Percentiles rank a stretch among this genome's conserved stretches.
These are phyloP conservation scores for Phalaenopsis aphrodite DNA, from an alignment of 106 monocot species.

Conservation along the genomic window DNA sequence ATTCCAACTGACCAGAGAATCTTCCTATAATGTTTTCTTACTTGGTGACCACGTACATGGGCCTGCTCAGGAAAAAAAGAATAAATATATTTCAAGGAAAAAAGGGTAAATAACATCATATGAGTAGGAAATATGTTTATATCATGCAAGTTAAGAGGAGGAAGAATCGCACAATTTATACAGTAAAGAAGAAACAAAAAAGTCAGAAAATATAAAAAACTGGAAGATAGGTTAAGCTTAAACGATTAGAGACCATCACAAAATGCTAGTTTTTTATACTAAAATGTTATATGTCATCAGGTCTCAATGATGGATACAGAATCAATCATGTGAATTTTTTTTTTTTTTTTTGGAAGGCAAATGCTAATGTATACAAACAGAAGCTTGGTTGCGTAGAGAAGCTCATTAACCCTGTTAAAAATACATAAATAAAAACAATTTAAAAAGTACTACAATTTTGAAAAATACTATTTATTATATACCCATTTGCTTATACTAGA, in stretches of 20 bases:
- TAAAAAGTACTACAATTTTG: too few species aligned
- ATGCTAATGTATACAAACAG: too few species aligned
- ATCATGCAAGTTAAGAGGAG: neutral
- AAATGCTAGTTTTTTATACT: neutral
- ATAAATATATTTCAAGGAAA: too few species aligned
- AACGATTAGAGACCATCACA: neutral
- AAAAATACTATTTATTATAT: too few species aligned
- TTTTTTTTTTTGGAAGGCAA: too few species aligned
- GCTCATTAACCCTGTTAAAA: too few species aligned
- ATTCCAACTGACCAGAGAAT: conserved; percentile 75
- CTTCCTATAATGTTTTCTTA: conserved; percentile 68
- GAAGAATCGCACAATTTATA: neutral
- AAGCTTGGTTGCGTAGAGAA: too few species aligned
- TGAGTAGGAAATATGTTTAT: neutral
- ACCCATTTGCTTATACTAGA: too few species aligned
- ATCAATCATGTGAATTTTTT: too few species aligned
- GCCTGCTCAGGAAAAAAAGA: conserved; percentile 30
- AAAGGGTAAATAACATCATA: neutral
- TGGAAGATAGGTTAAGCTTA: neutral
- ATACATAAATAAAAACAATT: too few species aligned
- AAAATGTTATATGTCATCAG: neutral
- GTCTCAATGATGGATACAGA: neutral
- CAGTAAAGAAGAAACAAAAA: neutral
- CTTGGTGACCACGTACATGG: conserved; percentile 90
- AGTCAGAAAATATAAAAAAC: neutral